Percentiles rank a stretch among this genome's conserved stretches.
These are phyloP conservation scores for Phytophthora boehmeriae DNA, from an alignment of 352 stramenopile species.

Conservation along the genomic window DNA sequence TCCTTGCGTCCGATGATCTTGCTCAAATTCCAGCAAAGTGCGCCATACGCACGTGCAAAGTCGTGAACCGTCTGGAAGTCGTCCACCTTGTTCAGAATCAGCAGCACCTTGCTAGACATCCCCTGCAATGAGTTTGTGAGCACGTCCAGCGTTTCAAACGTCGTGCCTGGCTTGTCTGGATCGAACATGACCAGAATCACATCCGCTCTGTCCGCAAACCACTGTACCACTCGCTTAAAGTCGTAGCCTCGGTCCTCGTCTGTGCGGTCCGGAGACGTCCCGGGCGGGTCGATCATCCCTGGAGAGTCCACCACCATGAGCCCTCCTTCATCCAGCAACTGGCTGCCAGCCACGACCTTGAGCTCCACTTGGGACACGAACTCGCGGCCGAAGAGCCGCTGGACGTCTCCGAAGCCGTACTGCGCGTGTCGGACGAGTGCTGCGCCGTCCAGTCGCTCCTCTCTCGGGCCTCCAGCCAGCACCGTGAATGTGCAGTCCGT, in stretches of 20 bases:
- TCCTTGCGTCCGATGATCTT: constrained; percentile 89
- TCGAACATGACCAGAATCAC: constrained; percentile 92
- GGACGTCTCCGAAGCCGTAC: constrained; percentile 84
- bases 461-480: constrained; percentile 65
- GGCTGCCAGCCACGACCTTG: constrained; percentile 74
- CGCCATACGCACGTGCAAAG: constrained; percentile 85
- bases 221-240: constrained; percentile 88
- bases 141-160: constrained; percentile 89
- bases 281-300: constrained; percentile 87
- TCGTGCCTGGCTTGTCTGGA: constrained; percentile 87
- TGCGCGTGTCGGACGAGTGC: constrained; percentile 71
- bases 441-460: constrained; percentile 80
- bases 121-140: constrained; percentile 78
- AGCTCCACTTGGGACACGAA: constrained; percentile 89
- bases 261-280: constrained; percentile 59
- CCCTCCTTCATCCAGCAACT: constrained; percentile 73
- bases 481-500: constrained; percentile 89
- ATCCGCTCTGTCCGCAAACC: constrained; percentile 85
- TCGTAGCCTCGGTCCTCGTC: constrained; percentile 85
- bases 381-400: constrained; percentile 76
- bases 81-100: constrained; percentile 91
- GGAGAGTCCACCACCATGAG: constrained; percentile 89
- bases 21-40: constrained; percentile 89
- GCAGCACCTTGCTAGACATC: constrained; percentile 80
- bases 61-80: constrained; percentile 89